phyloP scores from a whole-genome alignment of 164 flowering plant species.

The Paratinospora sagittata region DNA sequence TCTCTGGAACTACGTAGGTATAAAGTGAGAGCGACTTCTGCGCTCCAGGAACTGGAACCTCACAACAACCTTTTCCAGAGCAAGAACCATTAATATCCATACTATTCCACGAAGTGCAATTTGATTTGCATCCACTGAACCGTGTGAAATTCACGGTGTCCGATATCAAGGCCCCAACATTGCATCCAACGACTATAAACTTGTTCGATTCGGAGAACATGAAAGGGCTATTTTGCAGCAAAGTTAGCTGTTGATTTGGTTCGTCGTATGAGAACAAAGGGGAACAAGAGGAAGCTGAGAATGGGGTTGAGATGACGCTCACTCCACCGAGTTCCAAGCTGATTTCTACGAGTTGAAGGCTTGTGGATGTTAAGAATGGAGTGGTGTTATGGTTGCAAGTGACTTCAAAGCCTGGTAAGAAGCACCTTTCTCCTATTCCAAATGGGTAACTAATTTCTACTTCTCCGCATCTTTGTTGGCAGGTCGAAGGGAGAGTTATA shows the following conservation, averaged over 20 bases:
- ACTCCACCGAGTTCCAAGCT: background rate
- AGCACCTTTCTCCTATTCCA: background rate
- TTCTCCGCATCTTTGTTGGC: background rate
- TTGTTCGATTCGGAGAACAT: background rate
- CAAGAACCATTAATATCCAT: background rate
- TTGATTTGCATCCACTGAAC: background rate
- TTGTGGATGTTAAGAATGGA: background rate
- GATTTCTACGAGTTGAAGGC: background rate
- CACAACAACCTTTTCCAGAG: background rate
- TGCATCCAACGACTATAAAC: background rate
- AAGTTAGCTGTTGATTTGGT: background rate
- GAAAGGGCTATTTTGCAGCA: background rate
- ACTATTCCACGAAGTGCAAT: background rate
- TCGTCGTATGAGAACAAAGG: background rate
- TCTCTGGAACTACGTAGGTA: background rate
- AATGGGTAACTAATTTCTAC: background rate
- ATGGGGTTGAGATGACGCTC: background rate
- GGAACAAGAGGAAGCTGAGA: background rate
- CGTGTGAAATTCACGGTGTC: background rate
- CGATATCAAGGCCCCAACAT: background rate
- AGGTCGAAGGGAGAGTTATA: background rate
- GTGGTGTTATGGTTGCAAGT: background rate
- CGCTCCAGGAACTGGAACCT: background rate
- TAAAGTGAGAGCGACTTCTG: background rate
- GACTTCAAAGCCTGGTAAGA: background rate